A percentile compares a stretch with the other conserved stretches of the same genome.
Evolutionary conservation across 345 rosid genomes (phyloP).

Genomic region (Eucalyptus melliodora): DNA sequence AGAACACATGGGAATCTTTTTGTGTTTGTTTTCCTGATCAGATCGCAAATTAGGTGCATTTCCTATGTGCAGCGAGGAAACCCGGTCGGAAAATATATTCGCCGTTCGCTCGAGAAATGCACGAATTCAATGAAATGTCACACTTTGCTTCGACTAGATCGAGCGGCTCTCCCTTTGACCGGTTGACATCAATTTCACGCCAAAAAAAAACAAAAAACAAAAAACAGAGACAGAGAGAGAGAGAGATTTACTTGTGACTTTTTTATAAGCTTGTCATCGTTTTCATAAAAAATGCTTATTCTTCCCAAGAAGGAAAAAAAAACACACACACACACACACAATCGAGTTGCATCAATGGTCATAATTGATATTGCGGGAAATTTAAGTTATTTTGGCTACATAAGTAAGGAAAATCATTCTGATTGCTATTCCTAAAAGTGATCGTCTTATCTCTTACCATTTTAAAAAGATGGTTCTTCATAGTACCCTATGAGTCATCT

Average conservation of each 20-base stretch:
- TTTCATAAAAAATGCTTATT: too few species aligned
- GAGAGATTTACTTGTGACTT: neutral
- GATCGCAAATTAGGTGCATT: neutral
- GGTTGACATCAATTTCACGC: neutral
- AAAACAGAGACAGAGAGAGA: neutral
- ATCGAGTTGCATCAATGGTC: too few species aligned
- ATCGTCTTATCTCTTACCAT: too few species aligned
- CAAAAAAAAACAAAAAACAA: neutral
- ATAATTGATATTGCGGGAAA: too few species aligned
- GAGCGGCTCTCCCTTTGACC: neutral
- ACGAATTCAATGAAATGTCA: neutral
- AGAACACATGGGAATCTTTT: neutral
- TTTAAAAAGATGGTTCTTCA: too few species aligned
- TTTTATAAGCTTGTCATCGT: too few species aligned
- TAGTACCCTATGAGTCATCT: too few species aligned
- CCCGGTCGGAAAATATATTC: neutral
- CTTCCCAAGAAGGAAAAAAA: neutral
- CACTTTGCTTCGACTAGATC: neutral
- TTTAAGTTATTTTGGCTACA: too few species aligned
- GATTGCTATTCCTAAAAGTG: too few species aligned
- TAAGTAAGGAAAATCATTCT: too few species aligned
- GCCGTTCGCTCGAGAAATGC: neutral
- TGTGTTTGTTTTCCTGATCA: neutral
- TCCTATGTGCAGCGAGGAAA: neutral
- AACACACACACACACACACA: too few species aligned